phyloP scores from a whole-genome alignment of 1,284 basidiomycete species.

The Fomitopsis schrenkii region DNA sequence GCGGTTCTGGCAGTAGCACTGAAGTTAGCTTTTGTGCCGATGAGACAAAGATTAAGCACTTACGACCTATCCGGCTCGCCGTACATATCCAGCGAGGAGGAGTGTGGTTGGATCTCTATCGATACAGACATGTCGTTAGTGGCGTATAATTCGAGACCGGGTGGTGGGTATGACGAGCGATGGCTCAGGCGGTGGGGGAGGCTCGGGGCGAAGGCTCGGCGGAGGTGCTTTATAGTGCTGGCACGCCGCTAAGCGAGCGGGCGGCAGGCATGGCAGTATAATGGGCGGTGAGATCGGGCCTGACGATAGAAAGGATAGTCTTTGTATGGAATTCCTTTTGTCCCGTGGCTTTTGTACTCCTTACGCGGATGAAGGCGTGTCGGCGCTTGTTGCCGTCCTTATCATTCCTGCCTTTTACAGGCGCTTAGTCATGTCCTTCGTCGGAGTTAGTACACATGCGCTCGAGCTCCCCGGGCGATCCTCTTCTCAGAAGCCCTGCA shows the following conservation, averaged over 20 bases:
- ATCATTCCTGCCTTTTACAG: background rate
- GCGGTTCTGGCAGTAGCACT: conserved; percentile 38
- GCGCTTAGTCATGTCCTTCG: background rate
- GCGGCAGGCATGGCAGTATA: background rate
- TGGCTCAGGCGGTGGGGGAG: background rate
- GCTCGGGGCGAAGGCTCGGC: background rate
- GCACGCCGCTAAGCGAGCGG: background rate
- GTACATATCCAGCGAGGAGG: conserved; percentile 47
- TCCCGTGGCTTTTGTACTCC: conserved; percentile 4
- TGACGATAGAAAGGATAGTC: conserved; percentile 8
- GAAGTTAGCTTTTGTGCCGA: conserved; percentile 6
- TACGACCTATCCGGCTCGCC: conserved; percentile 64
- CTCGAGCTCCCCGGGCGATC: background rate
- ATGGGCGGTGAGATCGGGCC: background rate
- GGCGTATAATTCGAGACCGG: conserved; percentile 5
- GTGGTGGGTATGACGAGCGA: background rate
- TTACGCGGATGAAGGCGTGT: background rate
- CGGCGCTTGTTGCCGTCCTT: background rate
- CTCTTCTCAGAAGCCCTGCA: no score
- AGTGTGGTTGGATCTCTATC: conserved; percentile 54
- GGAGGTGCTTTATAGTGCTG: conserved; percentile 3
- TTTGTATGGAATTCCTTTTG: conserved; percentile 19
- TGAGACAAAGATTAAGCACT: conserved; percentile 25
- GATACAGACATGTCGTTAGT: conserved; percentile 51
- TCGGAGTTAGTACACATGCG: no score